phyloP scores from a whole-genome alignment of 441 rosid species.

The Populus tomentosa region DNA sequence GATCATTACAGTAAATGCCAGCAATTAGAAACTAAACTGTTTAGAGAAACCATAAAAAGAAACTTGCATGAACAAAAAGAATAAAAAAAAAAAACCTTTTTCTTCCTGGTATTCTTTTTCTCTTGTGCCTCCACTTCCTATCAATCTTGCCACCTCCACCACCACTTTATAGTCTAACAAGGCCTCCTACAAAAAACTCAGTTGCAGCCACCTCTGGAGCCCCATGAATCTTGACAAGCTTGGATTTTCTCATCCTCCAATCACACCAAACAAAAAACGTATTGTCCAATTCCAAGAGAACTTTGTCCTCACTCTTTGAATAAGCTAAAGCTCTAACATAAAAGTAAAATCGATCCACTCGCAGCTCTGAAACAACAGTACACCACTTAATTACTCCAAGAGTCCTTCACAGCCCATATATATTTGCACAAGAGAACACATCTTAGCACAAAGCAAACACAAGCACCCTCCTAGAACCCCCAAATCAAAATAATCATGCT shows the following conservation, averaged over 20 bases:
- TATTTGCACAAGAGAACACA: constrained; percentile 4
- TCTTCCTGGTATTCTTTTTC: background rate
- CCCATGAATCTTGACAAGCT: constrained; percentile 4
- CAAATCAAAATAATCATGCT: background rate
- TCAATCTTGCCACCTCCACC: background rate
- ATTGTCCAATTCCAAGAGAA: constrained; percentile 9
- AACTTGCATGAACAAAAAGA: too few relatives aligned
- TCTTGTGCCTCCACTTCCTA: too few relatives aligned
- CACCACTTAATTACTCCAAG: constrained; percentile 24
- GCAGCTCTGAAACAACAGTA: background rate
- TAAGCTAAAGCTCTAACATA: constrained; percentile 10
- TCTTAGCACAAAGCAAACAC: background rate
- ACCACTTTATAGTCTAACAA: constrained; percentile 5
- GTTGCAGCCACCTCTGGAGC: background rate
- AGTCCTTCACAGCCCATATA: constrained; percentile 27
- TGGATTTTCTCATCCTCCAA: constrained; percentile 5
- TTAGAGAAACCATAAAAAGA: too few relatives aligned
- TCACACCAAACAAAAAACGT: constrained; percentile 15
- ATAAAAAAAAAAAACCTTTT: background rate
- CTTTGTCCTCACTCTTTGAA: constrained; percentile 2
- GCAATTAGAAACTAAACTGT: too few relatives aligned
- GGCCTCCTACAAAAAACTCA: constrained; percentile 17
- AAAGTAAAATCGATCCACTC: background rate
- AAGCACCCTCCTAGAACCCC: constrained; percentile 8
- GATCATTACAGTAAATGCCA: too few relatives aligned